Evolutionary conservation across 2,329 filamentous ascomycete genomes (phyloP), one percentile per base, ranked within the genome.

Genomic region (Neonectria neomacrospora): DNA sequence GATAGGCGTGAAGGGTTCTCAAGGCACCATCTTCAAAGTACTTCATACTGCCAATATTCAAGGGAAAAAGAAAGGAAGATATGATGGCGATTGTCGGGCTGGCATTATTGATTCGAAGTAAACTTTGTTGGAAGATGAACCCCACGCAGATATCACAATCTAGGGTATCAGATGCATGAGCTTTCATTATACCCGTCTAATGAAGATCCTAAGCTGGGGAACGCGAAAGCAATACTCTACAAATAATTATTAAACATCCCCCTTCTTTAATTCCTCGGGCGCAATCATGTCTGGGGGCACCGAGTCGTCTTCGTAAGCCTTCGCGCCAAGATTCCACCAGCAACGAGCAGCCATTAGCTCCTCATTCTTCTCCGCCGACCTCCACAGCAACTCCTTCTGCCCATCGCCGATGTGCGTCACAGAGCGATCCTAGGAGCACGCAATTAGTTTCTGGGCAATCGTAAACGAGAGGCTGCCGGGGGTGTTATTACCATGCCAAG

Each of bases 401-500:
- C 79, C 81, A 48, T 85, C 79, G 1, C 78, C 78, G 4, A 83
- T 73, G 55, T 83, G 79, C 0, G 75, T 75, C 4, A 84, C 78
- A 0, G 82, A 83, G 26, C 80, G 79, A 39, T 81, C 76, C 84
- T 86, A 45, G 16, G 42, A 14, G n/a, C 12, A 0, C 3, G 39
- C 3, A 1, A 9, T 55, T 41, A 67, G 54, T 41, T 41, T 28
- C n/a, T 26, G 1, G 20, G 18, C 0, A 3, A 2, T n/a, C 8
- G 4, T 1, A 3, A 34, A 8, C 2, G 4, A 7, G 16, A 3
- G 8, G 1, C 2, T 42, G 2, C 2, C 2, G 2, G 23, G 10
- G 28, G 26, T 3, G 12, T n/a, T 71, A 80, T 74, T 73, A 86
- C 84, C 72, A 86, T 65, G 10, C 85, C 85, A 8, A 87, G 72